Percentiles rank a stretch among this genome's conserved stretches.
phyloP scores from a whole-genome alignment of 768 basidiomycete genomes.

The Tylopilus sp. region DNA sequence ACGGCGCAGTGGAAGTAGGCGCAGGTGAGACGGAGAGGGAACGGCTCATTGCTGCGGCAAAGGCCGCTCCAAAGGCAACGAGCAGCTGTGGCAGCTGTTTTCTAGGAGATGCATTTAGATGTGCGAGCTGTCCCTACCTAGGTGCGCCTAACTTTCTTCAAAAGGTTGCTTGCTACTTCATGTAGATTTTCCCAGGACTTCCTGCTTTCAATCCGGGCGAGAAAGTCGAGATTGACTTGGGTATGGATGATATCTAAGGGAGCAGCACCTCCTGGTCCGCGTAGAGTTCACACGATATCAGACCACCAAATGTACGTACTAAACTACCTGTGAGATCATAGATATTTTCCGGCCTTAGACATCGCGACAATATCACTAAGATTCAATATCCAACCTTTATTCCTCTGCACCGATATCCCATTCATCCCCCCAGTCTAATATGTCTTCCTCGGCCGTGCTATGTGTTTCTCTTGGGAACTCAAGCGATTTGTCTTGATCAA shows the following conservation, averaged over 20 bases:
- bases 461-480: conserved; percentile 25
- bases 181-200: conserved; percentile 57
- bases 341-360: background rate
- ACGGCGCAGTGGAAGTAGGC: conserved; percentile 56
- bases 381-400: background rate
- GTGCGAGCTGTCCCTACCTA: conserved; percentile 92
- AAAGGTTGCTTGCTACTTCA: conserved; percentile 9
- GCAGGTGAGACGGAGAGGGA: conserved; percentile 60
- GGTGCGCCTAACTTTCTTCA: conserved; percentile 53
- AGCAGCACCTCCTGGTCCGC: background rate
- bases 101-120: conserved; percentile 96
- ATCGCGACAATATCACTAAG: background rate
- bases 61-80: conserved; percentile 79
- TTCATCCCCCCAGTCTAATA: conserved; percentile 31
- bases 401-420: conserved; percentile 21
- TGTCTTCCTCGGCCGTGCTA: conserved; percentile 26
- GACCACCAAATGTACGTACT: background rate
- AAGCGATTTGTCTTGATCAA: conserved; percentile 20
- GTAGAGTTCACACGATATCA: conserved; percentile 1
- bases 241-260: conserved; percentile 81
- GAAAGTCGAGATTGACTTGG: conserved; percentile 89
- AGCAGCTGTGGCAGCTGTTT: conserved; percentile 98
- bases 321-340: background rate
- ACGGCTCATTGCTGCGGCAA: conserved; percentile 61
- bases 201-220: conserved; percentile 98